Base-by-base conservation (phyloP, 2,329 filamentous ascomycete genomes). In the Trichophyton verrucosum region DNA sequence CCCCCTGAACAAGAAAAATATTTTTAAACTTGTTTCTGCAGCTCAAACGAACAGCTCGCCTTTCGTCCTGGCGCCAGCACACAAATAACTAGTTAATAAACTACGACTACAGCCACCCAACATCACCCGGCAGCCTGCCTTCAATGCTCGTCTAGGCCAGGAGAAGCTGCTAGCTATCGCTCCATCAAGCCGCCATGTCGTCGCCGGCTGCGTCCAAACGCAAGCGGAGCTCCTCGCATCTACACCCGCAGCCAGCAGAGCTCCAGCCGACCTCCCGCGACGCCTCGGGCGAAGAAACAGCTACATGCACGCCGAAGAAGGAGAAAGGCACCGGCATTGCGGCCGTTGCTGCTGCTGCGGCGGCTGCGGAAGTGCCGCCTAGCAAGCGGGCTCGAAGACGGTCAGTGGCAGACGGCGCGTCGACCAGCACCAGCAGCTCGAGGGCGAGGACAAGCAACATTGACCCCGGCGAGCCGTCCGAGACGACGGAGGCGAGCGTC, bases 261-360 rank as follows among this genome's bases (percentile, higher is more conserved):
- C 80, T 86, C 66, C 83, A 86, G 72, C 81, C 87, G 40, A 90
- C 88, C 17, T 91, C 89, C 40, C 84, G 88, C 71, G 89, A 95
- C 76, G 88, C 88, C 63, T 92, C 89, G 15, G 88, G 81, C 65
- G 89, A 95, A 76, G 89, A 92, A 71, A 86, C 83, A 68, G 86
- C 33, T 38, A 38, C 33, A 38, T 38, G 33, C 3, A 38, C 33
- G 33, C 33, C 33, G 33, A 38, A 38, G 33, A 38, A 38, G 33
- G 33, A 38, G 33, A 38, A 38, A 38, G 33, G 33, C 33, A 38
- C 87, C 68, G 88, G 89, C 66, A 86, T 86, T 15, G 82, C 87
- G 59, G 81, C 79, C 40, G 76, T 79, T 44, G 73, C 62, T 33
- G 66, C 65, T 55, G 81, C 77, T 64, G 65, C 65, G 53, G 63